A percentile compares a stretch with the other conserved stretches of the same genome.
Conservation (phyloP, 495 filamentous ascomycete genomes). For the Talaromyces adpressus region DNA sequence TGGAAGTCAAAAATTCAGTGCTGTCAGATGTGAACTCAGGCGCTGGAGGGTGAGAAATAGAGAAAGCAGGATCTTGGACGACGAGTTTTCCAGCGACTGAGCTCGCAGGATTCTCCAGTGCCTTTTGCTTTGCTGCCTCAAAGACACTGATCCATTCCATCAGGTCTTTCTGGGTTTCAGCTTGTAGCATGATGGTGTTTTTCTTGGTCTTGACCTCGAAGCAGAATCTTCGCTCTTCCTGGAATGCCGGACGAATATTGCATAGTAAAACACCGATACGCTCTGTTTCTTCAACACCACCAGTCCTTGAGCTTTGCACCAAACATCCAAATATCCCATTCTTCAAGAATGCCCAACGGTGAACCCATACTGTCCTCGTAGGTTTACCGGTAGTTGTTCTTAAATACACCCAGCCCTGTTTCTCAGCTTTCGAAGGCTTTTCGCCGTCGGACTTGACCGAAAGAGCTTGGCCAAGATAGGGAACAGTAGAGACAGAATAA, state of each 20-base stretch:
- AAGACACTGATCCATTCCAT: constrained; percentile 90
- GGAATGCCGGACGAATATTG: constrained; percentile 79
- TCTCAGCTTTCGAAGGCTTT: constrained; percentile 50
- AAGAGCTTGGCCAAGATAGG: constrained; percentile 69
- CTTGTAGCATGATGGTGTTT: constrained; percentile 79
- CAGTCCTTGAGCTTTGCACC: constrained; percentile 73
- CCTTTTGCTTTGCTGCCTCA: constrained; percentile 86
- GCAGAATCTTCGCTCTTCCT: constrained; percentile 91
- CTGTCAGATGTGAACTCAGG: constrained; percentile 80
- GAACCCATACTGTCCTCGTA: constrained; percentile 75
- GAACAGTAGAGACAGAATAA: constrained; percentile 80
- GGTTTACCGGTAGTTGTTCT: constrained; percentile 81
- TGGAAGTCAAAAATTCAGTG: constrained; percentile 58
- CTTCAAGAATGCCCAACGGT: constrained; percentile 91
- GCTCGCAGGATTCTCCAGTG: constrained; percentile 69
- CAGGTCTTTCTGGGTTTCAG: constrained; percentile 83
- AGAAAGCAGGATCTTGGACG: constrained; percentile 74
- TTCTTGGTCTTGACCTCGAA: constrained; percentile 99
- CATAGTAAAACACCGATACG: constrained; percentile 93
- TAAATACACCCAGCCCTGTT: constrained; percentile 92
- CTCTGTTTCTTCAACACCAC: constrained; percentile 90
- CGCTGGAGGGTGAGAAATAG: constrained; percentile 80
- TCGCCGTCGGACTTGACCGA: constrained; percentile 35
- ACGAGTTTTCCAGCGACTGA: constrained; percentile 48
- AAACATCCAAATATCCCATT: constrained; percentile 96